phyloP scores from a whole-genome alignment of 177 flowering plant species.

The Vitis hybrid region DNA sequence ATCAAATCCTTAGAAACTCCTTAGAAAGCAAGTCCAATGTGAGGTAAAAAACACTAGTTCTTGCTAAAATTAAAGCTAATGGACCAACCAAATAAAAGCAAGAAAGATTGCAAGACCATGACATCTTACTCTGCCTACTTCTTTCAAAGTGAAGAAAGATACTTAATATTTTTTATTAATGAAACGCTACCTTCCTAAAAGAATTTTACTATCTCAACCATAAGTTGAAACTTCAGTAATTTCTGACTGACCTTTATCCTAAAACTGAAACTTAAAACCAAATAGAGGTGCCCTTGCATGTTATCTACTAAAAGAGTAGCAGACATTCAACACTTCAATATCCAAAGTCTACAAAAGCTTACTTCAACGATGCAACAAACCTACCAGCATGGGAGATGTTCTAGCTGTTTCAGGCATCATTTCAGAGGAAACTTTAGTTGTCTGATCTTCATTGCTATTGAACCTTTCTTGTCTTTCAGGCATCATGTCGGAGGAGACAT shows the following conservation, averaged over 20 bases:
- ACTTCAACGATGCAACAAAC: not conserved
- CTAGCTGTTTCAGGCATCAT: not conserved
- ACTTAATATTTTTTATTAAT: not conserved
- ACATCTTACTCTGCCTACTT: not conserved
- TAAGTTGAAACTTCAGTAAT: not conserved
- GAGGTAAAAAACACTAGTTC: too few relatives aligned
- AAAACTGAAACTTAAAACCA: not conserved
- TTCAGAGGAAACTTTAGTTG: conserved; percentile 12
- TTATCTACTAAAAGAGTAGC: not conserved
- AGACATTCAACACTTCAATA: not conserved
- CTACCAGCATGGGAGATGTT: conserved; percentile 22
- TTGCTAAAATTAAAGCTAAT: too few relatives aligned
- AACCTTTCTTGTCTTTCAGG: conserved; percentile 68
- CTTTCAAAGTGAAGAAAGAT: not conserved
- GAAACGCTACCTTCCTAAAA: not conserved
- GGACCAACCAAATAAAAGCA: too few relatives aligned
- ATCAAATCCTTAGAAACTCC: too few relatives aligned
- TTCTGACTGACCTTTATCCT: not conserved
- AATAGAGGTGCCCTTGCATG: not conserved
- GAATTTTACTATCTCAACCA: not conserved
- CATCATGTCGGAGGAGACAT: conserved; percentile 11
- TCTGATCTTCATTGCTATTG: conserved; percentile 5
- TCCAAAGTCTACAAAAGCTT: not conserved
- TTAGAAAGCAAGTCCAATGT: too few relatives aligned
- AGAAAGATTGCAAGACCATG: too few relatives aligned